phyloP scores from a whole-genome alignment of 1,284 basidiomycete species.

The Marasmius fiardii region DNA sequence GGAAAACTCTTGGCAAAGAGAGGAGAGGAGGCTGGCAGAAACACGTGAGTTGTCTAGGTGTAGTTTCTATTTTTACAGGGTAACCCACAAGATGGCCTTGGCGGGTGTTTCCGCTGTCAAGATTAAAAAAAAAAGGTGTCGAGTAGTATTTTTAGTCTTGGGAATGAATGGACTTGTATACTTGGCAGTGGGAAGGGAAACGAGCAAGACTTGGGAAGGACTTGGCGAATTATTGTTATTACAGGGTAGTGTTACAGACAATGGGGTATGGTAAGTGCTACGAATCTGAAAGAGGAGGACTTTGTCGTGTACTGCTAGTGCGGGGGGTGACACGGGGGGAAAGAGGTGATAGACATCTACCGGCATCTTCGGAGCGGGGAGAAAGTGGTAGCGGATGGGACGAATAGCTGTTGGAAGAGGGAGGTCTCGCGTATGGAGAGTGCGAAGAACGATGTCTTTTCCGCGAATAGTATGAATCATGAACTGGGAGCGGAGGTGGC shows the following conservation, averaged over 20 bases:
- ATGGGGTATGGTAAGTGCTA: neutral
- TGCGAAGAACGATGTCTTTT: slow-evolving; percentile 48
- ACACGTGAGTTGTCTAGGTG: no score
- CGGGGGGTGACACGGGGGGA: neutral
- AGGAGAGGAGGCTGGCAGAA: no score
- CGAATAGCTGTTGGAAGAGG: neutral
- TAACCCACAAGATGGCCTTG: no score
- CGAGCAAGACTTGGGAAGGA: no score
- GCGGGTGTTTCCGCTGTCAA: no score
- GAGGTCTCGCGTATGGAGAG: slow-evolving; percentile 17
- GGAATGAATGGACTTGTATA: no score
- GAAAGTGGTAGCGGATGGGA: slow-evolving; percentile 3
- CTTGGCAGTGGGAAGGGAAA: no score
- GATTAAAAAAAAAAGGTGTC: no score
- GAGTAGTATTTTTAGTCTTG: neutral
- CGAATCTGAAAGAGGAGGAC: slow-evolving; percentile 9
- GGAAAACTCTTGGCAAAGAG: no score
- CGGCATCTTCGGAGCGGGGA: slow-evolving; percentile 3
- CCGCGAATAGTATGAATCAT: slow-evolving; percentile 26
- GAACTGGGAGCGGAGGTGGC: neutral
- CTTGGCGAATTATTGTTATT: no score
- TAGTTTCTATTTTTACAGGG: no score
- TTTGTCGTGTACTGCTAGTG: neutral
- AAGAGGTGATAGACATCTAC: neutral
- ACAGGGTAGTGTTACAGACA: neutral